phyloP scores from a whole-genome alignment of 1,284 basidiomycete species.

The Pisolithus thermaeus region DNA sequence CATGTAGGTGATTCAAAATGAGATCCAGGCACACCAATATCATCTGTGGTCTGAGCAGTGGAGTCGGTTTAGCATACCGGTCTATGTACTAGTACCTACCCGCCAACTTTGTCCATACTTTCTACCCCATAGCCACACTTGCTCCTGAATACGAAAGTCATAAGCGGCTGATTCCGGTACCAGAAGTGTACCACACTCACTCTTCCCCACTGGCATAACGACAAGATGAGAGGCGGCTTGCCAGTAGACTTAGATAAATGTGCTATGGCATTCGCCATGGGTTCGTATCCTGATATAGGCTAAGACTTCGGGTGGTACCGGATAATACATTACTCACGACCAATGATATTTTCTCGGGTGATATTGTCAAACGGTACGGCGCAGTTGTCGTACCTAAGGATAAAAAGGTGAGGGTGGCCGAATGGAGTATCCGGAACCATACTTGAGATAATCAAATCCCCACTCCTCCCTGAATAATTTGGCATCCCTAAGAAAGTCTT shows the following conservation, averaged over 20 bases:
- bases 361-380: conserved; percentile 51
- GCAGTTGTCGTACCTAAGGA: conserved; percentile 52
- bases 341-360: conserved; percentile 47
- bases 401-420: neutral
- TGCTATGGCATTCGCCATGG: conserved; percentile 50
- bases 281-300: conserved; percentile 36
- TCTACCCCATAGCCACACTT: conserved; percentile 54
- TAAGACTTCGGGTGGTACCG: neutral
- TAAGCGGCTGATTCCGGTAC: neutral
- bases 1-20: neutral
- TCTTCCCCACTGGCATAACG: conserved; percentile 55
- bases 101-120: conserved; percentile 54
- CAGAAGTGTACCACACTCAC: conserved; percentile 28
- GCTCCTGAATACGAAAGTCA: conserved; percentile 32
- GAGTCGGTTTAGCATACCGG: neutral
- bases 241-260: conserved; percentile 37
- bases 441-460: conserved; percentile 60
- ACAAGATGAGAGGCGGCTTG: conserved; percentile 43
- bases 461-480: conserved; percentile 47
- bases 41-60: conserved; percentile 42
- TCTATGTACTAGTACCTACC: conserved; percentile 29
- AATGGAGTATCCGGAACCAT: conserved; percentile 12
- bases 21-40: conserved; percentile 35
- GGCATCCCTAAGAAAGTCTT: conserved; percentile 31
- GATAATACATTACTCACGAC: conserved; percentile 36